Evolutionary conservation across 306 rosid genomes (phyloP).

Genomic region (Citrullus mucosospermus): DNA sequence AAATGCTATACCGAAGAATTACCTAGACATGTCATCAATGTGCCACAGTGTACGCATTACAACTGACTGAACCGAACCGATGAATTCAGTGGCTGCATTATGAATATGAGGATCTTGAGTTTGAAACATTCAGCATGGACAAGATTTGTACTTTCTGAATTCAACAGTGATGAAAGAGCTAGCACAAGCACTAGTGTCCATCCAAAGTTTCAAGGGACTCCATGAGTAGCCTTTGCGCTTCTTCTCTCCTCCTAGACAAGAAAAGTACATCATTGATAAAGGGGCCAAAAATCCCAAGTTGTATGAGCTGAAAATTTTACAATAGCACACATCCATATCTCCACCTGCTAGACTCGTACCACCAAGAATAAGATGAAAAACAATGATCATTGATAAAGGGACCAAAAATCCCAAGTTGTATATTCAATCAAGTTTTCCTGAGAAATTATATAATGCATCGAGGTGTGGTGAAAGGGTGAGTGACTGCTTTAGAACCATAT

Average conservation of each 20-base stretch:
- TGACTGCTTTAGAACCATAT: too few species aligned
- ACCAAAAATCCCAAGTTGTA: background rate
- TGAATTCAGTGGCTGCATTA: background rate
- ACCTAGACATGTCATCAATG: background rate
- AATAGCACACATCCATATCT: background rate
- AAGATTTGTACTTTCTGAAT: background rate
- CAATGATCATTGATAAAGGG: background rate
- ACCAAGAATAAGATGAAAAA: background rate
- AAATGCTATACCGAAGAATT: background rate
- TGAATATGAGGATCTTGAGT: background rate
- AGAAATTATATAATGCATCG: background rate
- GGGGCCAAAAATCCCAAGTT: too few species aligned
- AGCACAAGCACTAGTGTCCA: constrained; percentile 20
- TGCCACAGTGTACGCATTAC: background rate
- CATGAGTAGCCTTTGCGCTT: constrained; percentile 62
- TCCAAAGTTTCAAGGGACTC: constrained; percentile 65
- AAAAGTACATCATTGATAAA: background rate
- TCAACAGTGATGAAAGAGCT: background rate
- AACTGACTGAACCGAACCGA: background rate
- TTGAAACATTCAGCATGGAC: background rate
- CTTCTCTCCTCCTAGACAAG: constrained; percentile 69
- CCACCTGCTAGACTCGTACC: background rate
- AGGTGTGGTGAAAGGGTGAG: background rate
- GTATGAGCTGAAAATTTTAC: background rate
- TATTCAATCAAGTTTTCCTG: background rate